Conservation (phyloP, 2,329 filamentous ascomycete species). For the Clonostachys rhizophaga region DNA sequence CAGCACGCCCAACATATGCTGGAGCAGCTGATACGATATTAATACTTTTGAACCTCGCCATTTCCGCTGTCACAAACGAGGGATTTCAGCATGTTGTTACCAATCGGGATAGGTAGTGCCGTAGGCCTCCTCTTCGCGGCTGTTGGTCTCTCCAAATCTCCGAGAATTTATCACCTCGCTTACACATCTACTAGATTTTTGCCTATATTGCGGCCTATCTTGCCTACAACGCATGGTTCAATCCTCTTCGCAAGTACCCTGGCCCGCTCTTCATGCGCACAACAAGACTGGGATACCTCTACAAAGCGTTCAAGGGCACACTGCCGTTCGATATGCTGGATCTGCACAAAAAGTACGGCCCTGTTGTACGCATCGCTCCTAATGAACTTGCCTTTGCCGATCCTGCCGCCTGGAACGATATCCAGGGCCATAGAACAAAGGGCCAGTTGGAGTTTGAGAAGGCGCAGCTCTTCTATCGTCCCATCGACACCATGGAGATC, state of each 20-base stretch:
- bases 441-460: background rate
- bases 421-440: conserved; percentile 1
- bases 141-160: too few species aligned
- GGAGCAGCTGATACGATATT: too few species aligned
- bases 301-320: background rate
- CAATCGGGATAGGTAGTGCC: too few species aligned
- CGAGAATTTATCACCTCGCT: too few species aligned
- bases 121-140: too few species aligned
- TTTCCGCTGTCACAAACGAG: too few species aligned
- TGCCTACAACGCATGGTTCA: background rate
- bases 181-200: background rate
- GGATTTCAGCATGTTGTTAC: too few species aligned
- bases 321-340: background rate
- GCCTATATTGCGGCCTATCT: background rate
- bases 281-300: background rate
- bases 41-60: too few species aligned
- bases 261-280: background rate
- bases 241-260: background rate
- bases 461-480: background rate
- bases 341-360: conserved; percentile 18
- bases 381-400: conserved; percentile 29
- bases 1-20: too few species aligned
- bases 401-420: conserved; percentile 8
- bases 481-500: background rate
- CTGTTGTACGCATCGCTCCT: conserved; percentile 32